Base-by-base conservation (phyloP, 257 asterid species). In the Fraxinus anomala region DNA sequence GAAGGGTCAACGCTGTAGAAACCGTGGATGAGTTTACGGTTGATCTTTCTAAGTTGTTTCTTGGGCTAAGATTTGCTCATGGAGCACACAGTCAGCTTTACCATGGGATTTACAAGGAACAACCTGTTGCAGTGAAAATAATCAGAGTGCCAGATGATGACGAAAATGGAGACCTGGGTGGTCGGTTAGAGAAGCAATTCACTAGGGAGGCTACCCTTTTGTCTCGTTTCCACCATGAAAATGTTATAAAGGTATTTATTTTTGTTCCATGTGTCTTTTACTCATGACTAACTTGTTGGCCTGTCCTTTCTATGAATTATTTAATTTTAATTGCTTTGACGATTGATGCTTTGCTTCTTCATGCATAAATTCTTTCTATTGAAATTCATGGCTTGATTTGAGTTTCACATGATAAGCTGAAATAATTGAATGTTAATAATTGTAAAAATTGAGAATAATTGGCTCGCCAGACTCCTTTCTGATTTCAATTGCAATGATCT, bases 11-110 rank as follows among this genome's bases (percentile, higher is more conserved):
- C 31, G 87, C 89, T 30, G 91, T 91, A 13, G 91, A 87, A 72
- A 78, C 81, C 17, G 83, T 77, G 6, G 94, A 91, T 39, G 91
- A 83, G 37, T 83, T 83, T 68, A 83, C 73, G 44, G 73, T 88
- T 40, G 92, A 91, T 80, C 89, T 89, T 70, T 88, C 94, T 0
- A 84, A 87, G 86, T 76, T 91, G 33, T 84, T 84, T 68, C 83
- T 91, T 23, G 96, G 96, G 56, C 63, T 78, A 8, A 88, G 84
- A 70, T 89, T 89, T 80, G 91, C 94, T 23, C 92, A 89, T 59
- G 96, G 94, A 47, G 90, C 94, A 0, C 87, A 91, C 67, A 91
- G 92, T 76, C 89, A 87, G 77, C 91, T 91, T 59, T 91, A 91
- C 80, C 96, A 81, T 69, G 94, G 96, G 69, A 77, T 76, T 19